Base-by-base conservation (phyloP, 2,329 filamentous ascomycete species). In the Aspergillus sp. region DNA sequence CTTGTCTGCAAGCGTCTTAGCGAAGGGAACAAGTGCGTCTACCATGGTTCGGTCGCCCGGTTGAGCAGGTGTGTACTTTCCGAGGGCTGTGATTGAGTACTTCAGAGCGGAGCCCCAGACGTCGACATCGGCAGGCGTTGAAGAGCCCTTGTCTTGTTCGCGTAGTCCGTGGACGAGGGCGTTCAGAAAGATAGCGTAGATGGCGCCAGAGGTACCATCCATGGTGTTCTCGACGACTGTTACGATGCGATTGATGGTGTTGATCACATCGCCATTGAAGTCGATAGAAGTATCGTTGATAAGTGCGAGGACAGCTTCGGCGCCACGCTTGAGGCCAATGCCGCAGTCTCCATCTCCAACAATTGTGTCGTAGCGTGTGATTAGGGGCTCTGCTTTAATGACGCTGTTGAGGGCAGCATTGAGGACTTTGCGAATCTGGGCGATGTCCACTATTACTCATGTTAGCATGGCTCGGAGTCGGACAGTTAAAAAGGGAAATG, bases 291-390 rank as follows among this genome's bases (percentile, higher is more conserved):
- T 64, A 55, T 69, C 67, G 37, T 75, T 65, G 8, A 84, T 66
- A 57, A 79, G 69, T 46, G 73, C 71, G 21, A 82, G 72, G 24
- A 84, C 73, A 35, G 78, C 79, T 81, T 96, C 88, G n/a, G 92
- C 91, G 49, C 92, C 92, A 61, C 91, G 86, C 78, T 91, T 91
- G 60, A 96, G 79, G 5, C 91, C 91, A 57, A 91, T 90, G 9
- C 92, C 92, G 68, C 92, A 96, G 75, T 96, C 92, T 47, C 92
- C 92, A 70, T 96, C 92, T 43, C 92, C 92, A 23, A 96, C 91
- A 12, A 95, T 85, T 0, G 91, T 96, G 69, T 90, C 88, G 68
- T 83, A 90, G 55, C 78, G 82, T 11, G 88, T 90, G 55, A 90
- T 79, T 43, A 87, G 81, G 8, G 85, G 82, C 67, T 90, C 88